These are phyloP conservation scores for Rhodotorula graminis DNA, from an alignment of 768 basidiomycete genomes.

Conservation along the genomic window DNA sequence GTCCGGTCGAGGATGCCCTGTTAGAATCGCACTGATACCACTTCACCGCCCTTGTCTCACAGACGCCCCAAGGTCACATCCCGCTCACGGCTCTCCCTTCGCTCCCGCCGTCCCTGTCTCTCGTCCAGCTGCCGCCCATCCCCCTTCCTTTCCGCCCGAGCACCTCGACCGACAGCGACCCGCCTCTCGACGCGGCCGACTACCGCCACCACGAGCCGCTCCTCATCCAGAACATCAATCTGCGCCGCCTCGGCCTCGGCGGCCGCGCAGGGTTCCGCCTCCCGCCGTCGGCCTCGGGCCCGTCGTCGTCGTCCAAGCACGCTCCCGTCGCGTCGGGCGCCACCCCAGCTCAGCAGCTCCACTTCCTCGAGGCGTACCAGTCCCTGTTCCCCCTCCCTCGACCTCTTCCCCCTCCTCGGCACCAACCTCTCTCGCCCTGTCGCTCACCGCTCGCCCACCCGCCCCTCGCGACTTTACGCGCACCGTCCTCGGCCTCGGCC, in stretches of 20 bases:
- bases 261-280: constrained; percentile 4
- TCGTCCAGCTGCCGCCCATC: constrained; percentile 1
- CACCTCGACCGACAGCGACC: neutral
- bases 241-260: constrained; percentile 9
- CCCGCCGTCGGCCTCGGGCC: neutral
- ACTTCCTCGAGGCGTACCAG: constrained; percentile 8
- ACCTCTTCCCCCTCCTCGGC: neutral
- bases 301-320: neutral
- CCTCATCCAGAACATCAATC: constrained; percentile 9
- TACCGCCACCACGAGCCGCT: neutral
- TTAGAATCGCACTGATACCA: too few relatives aligned
- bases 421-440: neutral
- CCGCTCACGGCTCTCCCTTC: constrained; percentile 2
- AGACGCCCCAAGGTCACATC: neutral
- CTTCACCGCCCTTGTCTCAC: neutral
- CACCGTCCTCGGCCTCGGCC: constrained; percentile 16
- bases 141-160: neutral
- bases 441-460: neutral
- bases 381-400: neutral
- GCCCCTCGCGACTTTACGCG: neutral
- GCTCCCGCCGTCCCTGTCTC: neutral
- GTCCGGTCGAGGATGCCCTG: neutral
- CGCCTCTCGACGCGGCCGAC: neutral
- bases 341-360: constrained; percentile 5
- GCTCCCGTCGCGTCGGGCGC: neutral